A percentile compares a stretch with the other conserved stretches of the same genome.
Conservation (phyloP, 768 basidiomycete species). For the Mycena galopus region DNA sequence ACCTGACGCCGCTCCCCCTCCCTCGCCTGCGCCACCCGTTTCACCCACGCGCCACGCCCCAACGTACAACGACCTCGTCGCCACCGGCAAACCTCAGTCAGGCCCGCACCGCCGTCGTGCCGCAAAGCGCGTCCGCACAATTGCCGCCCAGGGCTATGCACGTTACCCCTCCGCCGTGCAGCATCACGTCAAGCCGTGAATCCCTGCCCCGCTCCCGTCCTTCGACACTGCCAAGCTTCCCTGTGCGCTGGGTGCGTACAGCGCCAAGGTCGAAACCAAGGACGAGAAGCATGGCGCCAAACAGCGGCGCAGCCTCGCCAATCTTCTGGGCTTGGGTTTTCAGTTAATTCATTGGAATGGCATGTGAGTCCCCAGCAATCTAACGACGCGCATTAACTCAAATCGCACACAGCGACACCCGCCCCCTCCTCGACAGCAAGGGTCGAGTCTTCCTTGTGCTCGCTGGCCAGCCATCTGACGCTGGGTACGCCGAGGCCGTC, state of each 20-base stretch:
- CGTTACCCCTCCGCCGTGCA: too few relatives aligned
- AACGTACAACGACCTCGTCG: too few relatives aligned
- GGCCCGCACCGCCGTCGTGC: too few relatives aligned
- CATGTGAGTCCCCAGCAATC: neutral
- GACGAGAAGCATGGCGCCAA: conserved; percentile 2
- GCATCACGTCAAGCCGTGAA: too few relatives aligned
- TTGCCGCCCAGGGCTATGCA: too few relatives aligned
- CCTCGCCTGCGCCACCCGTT: too few relatives aligned
- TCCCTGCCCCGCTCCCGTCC: too few relatives aligned
- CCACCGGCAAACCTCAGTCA: too few relatives aligned
- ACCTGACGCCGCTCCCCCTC: too few relatives aligned
- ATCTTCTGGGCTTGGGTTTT: neutral
- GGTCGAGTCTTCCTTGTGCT: conserved; percentile 3
- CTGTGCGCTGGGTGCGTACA: neutral
- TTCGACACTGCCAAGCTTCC: neutral
- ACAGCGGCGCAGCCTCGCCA: neutral
- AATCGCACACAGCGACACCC: neutral
- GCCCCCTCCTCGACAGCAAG: neutral
- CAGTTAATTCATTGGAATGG: conserved; percentile 2
- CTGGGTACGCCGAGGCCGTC: neutral
- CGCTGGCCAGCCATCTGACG: neutral
- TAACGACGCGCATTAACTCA: too few relatives aligned
- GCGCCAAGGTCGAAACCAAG: neutral
- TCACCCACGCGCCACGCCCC: too few relatives aligned
- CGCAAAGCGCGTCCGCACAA: too few relatives aligned